Evolutionary conservation across 108 stramenopile species (phyloP), one percentile per base, ranked within the genome.

Genomic region (Pseudonitzschia pungens): DNA sequence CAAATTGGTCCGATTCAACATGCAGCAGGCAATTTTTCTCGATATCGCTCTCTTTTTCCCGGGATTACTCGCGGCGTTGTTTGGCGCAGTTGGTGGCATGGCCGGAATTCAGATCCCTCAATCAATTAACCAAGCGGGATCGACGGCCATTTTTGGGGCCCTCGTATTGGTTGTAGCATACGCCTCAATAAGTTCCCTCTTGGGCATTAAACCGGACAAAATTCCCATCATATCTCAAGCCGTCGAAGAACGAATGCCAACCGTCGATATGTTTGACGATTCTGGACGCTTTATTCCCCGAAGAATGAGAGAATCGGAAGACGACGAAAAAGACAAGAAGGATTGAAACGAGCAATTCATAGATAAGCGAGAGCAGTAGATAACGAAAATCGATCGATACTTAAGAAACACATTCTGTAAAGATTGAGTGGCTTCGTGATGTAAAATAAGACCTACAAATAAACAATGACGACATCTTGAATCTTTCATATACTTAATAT

Each of bases 11-110:
- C 82, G 95, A 40, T 96, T 82, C 85, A 92, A 90, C 71, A 90
- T 93, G 87, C 92, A 93, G 65, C 95, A 96, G 83, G 95, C 95
- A 14, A 93, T 96, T 48, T 92, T 86, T 51, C 64, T 96, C 58
- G 95, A 96, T 79, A 96, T 96, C 77, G 92, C 91, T 11, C 72
- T 96, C 50, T 89, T 96, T 84, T 86, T 96, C 53, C 92, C 92
- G 69, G 87, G 89, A 20, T 75, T 96, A 10, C 41, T 92, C 48
- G 55, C 71, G 10, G 86, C 86, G 11, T 43, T 92, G 16, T 69
- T 79, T n/a, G 81, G 71, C 12, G 55, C 81, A 28, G 36, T 86
- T 31, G 52, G 72, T 5, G 50, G 65, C 16, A 74, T 73, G 12
- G 70, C 80, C 0, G 87, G 81, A 43, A 62, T 72, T 6, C 26